Evolutionary conservation across 2,329 filamentous ascomycete species (phyloP).

Genomic region (Aspergillus transmontanensis): DNA sequence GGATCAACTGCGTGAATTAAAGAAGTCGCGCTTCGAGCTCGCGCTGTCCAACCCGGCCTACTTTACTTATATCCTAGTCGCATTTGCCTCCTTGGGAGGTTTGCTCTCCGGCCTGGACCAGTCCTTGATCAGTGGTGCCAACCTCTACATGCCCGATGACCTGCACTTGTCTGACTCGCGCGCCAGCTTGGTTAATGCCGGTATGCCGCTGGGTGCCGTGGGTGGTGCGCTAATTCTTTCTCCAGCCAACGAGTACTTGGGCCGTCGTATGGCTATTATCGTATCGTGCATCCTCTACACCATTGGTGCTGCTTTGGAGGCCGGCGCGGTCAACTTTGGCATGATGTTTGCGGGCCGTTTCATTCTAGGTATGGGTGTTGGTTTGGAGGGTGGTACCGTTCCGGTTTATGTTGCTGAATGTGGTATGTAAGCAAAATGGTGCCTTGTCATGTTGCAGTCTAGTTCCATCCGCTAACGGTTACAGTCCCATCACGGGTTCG

Average conservation of each 20-base stretch:
- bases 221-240: conserved; percentile 69
- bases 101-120: conserved; percentile 73
- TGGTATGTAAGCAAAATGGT: conserved; percentile 28
- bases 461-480: conserved; percentile 29
- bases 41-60: conserved; percentile 63
- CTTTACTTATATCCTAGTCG: conserved; percentile 70
- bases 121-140: conserved; percentile 70
- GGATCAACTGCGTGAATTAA: conserved; percentile 24
- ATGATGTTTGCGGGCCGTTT: conserved; percentile 72
- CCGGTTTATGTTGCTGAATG: conserved; percentile 73
- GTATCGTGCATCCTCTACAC: conserved; percentile 71
- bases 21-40: conserved; percentile 43
- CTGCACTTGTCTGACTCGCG: conserved; percentile 59
- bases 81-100: conserved; percentile 75
- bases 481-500: conserved; percentile 64
- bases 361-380: conserved; percentile 70
- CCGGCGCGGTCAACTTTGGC: conserved; percentile 67
- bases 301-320: conserved; percentile 68
- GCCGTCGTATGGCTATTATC: conserved; percentile 69
- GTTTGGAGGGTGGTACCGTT: conserved; percentile 73
- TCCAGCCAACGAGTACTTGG: conserved; percentile 68
- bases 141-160: conserved; percentile 63
- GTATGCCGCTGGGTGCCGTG: conserved; percentile 72
- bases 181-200: conserved; percentile 68
- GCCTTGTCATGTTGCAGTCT: neutral